Evolutionary conservation across 805 yeast genomes (phyloP).

Genomic region (Ogataea methylovora): DNA sequence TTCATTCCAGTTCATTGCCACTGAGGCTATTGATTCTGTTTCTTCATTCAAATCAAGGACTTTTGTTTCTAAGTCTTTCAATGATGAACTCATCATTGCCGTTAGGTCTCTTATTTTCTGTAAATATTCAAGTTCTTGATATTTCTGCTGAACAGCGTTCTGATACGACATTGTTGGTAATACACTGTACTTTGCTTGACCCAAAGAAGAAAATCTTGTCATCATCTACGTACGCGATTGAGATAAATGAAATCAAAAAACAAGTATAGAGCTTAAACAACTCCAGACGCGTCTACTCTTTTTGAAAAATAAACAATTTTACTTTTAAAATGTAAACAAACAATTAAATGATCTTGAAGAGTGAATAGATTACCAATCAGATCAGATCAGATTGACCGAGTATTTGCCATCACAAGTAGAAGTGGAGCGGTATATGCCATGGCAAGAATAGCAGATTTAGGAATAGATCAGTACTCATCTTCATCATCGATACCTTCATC

Average conservation of each 20-base stretch:
- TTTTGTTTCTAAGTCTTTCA: slow-evolving; percentile 41
- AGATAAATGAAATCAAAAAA: no score
- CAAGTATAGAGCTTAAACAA: no score
- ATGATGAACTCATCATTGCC: slow-evolving; percentile 33
- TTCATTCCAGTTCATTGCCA: slow-evolving; percentile 59
- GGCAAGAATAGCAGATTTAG: slow-evolving; percentile 1
- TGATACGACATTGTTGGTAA: not conserved
- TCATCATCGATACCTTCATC: slow-evolving; percentile 1
- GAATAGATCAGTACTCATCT: not conserved
- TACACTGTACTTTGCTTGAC: no score
- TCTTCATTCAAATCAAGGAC: slow-evolving; percentile 46
- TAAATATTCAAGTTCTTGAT: slow-evolving; percentile 42
- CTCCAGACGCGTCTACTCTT: no score
- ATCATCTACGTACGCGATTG: no score
- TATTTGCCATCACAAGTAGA: no score
- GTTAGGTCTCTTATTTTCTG: slow-evolving; percentile 42
- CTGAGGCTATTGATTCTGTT: slow-evolving; percentile 48
- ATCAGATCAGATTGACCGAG: no score
- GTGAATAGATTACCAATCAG: no score
- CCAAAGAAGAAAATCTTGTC: no score
- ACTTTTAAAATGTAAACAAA: no score
- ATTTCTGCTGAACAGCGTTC: slow-evolving; percentile 37
- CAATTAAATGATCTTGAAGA: no score
- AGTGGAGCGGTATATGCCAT: not conserved
- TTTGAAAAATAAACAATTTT: no score